Conservation (phyloP, 176 grass and related monocot genomes). For the Themeda triandra region DNA sequence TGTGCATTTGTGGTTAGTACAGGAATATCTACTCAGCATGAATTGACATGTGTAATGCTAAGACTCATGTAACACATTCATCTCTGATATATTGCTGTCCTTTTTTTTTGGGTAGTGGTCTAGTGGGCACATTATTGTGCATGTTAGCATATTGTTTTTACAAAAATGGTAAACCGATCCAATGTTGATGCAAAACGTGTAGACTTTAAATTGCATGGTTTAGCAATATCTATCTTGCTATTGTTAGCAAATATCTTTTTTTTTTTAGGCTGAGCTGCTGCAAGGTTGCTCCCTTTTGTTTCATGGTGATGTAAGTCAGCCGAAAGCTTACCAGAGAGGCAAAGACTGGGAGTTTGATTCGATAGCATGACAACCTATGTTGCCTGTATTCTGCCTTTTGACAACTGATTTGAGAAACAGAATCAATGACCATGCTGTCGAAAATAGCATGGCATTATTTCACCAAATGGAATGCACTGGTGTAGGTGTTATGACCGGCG, state of each 20-base stretch:
- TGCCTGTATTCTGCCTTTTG: background rate
- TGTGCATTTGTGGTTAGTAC: background rate
- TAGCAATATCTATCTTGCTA: background rate
- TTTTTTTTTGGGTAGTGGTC: background rate
- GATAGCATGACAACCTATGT: background rate
- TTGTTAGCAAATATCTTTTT: background rate
- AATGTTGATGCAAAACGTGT: background rate
- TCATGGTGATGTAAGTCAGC: background rate
- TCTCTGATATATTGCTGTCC: background rate
- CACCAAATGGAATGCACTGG: background rate
- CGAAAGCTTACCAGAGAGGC: background rate
- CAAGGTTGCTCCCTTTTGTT: background rate
- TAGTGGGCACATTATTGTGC: background rate
- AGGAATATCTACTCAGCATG: background rate
- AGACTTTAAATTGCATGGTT: background rate
- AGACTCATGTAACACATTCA: background rate
- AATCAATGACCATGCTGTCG: background rate
- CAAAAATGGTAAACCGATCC: background rate
- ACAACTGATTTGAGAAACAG: background rate
- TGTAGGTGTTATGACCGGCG: no score
- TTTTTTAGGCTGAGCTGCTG: background rate
- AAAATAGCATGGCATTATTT: background rate
- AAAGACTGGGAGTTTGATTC: background rate
- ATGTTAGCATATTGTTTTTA: background rate
- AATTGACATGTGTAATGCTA: background rate